Evolutionary conservation across 2,329 filamentous ascomycete species (phyloP), one percentile per base, ranked within the genome.

Genomic region (Coniochaeta sp.): DNA sequence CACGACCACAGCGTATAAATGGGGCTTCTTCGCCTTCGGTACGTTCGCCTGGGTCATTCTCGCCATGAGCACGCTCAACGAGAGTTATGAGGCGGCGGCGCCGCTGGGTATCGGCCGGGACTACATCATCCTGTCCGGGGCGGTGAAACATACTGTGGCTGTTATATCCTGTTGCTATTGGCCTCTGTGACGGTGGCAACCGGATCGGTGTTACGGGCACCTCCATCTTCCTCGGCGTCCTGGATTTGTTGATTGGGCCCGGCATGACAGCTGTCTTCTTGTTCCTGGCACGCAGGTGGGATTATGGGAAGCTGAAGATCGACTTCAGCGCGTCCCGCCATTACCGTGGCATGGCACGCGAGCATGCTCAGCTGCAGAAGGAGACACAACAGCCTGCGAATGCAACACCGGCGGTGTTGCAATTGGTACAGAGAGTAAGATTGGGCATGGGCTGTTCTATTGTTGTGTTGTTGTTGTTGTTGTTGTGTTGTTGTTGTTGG

Each of bases 11-110:
- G 74, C 71, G 64, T 84, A 84, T 71, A 83, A 83, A 70, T 84
- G 81, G 81, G 82, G 82, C 5, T 85, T 82, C 74, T 84, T 73
- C 66, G 76, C 72, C 63, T 81, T 83, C 60, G 81, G 81, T 63
- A 79, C 77, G 12, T 62, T 77, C 17, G 77, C 79, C 36, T 81
- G 73, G 61, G 38, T 78, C 6, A 70, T 79, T 55, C 73, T 84
- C n/a, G 75, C 76, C 28, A 69, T 72, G 68, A 75, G 73, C 63
- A 81, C 77, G 1, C 63, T 82, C 34, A 64, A 69, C 56, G 68
- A 73, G 55, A 75, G 77, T 61, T 68, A 68, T 7, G 67, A 69
- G 38, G 69, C 72, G 0, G 78, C 79, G 12, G 65, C 63, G 40
- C 75, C 76, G 52, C 66, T 81, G 55, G 77, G 75, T 14, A 69